These are phyloP conservation scores for Eimeria praecox DNA, from an alignment of 169 alveolate genomes.

Conservation along the genomic window DNA sequence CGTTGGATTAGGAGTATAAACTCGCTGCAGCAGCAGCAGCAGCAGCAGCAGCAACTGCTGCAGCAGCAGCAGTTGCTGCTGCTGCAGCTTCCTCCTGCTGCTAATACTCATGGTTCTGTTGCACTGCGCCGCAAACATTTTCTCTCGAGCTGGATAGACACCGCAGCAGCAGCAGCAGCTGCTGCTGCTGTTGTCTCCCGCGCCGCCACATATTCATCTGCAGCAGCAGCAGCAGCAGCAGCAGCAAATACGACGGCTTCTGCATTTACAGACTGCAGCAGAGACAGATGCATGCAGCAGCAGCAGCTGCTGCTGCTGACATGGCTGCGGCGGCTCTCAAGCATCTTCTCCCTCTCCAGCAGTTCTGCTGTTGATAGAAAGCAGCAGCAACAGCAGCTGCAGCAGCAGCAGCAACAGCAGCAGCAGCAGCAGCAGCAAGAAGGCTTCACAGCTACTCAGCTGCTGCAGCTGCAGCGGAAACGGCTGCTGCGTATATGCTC, in stretches of 20 bases:
- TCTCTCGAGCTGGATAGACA: conserved; percentile 26
- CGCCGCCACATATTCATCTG: conserved; percentile 11
- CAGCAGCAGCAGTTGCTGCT: background rate
- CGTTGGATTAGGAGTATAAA: background rate
- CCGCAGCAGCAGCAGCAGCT: conserved; percentile 33
- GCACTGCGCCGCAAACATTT: conserved; percentile 33
- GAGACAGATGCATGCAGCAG: conserved; percentile 47
- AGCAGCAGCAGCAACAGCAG: conserved; percentile 15
- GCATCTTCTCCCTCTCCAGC: background rate
- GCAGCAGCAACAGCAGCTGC: conserved; percentile 10
- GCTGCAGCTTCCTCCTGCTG: background rate
- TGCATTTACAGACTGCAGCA: background rate
- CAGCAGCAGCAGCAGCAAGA: conserved; percentile 64
- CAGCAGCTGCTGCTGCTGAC: conserved; percentile 52
- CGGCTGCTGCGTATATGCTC: conserved; percentile 47
- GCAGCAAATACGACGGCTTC: background rate
- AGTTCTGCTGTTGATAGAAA: background rate
- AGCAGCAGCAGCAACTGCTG: conserved; percentile 43
- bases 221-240: conserved; percentile 38
- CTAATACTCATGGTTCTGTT: background rate
- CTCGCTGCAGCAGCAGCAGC: conserved; percentile 24
- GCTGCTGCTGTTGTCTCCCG: conserved; percentile 46
- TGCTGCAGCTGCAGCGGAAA: conserved; percentile 47
- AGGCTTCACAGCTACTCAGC: background rate
- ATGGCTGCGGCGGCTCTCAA: conserved; percentile 39